Base-by-base conservation (phyloP, 2,329 filamentous ascomycete genomes). In the Aspergillus udagawae region DNA sequence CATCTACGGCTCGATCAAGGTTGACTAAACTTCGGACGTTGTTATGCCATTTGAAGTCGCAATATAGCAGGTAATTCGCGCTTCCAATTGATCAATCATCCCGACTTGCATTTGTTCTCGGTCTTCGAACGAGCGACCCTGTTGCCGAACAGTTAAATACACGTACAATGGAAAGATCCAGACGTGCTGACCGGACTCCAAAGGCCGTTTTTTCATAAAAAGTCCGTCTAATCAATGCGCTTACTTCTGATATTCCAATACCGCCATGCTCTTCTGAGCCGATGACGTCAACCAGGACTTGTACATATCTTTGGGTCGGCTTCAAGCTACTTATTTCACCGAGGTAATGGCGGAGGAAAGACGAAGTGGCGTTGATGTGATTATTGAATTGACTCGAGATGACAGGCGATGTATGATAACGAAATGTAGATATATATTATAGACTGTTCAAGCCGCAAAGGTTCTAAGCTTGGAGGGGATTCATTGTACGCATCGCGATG, bases 1-100 rank as follows among this genome's bases (percentile, higher is more conserved):
- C 74, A 99, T 99, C 60, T 99, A 99, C 75, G 81, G 86, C 25
- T 97, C 92, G n/a, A 96, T 99, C 79, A 99, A 99, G 81, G 92
- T 99, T 63, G 94, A 99, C 73, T 99, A 75, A 76, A 57, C 44
- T 23, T 20, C 8, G 10, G 8, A 20, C n/a, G 4, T 44, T 21
- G 12, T 44, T 12, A 10, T 20, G 41, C 20, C 14, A 17, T 38
- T 38, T 14, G 14, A 38, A 38, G 32, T 35, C 32, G 17, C 5
- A 35, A 35, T 23, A 25, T 21, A 21, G n/a, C 41, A 23, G 41
- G 41, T 45, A 9, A 10, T 45, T 4, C 7, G 42, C 42, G 7
- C 8, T 10, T 38, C 32, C 2, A 2, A 38, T 17, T n/a, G 14
- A 38, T 17, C 2, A 38, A 17, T 38, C 32, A 7, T 14, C 32